Base-by-base conservation (phyloP, 2,329 filamentous ascomycete genomes). In the Fusarium sp. region DNA sequence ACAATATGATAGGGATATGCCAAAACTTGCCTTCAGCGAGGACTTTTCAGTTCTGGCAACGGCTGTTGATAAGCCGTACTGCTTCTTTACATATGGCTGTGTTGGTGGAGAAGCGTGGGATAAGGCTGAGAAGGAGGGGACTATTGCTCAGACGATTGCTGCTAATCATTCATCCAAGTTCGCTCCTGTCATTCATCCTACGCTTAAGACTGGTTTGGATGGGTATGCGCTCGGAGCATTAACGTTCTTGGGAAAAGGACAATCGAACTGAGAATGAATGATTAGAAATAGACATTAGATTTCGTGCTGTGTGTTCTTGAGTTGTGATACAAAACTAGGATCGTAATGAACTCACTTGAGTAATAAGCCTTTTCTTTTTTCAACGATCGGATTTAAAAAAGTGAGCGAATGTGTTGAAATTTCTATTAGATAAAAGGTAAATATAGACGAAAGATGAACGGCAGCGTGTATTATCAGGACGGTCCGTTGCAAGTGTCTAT, bases 1-100 rank as follows among this genome's bases (percentile, higher is more conserved):
- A 0, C 34, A 40, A 15, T 70, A 82, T 38, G 76, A 81, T 13
- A 65, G 77, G 0, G 75, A 84, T 14, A 79, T 80, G 17, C 74
- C 80, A n/a, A 77, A 80, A 0, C 68, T 84, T 1, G 76, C 79
- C 5, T 84, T 82, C 0, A 86, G 83, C 43, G 89, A 91, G 69
- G 89, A 91, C 64, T 89, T 91, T 31, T 67, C 66, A 1, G 67
- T 74, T 7, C 44, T 78, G 5, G 73, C 76, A 1, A 65, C 68
- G 9, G 56, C 69, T 21, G 38, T 59, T 5, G 43, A 62, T 0
- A 70, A 50, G n/a, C 73, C 73, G 0, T 70, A 57, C 7, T 64
- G 61, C 10, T 76, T 76, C 21, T 75, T 73, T 28, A 59, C 62
- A 0, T 75, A 63, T 9, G 75, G 75, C 0, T 69, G 67, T 6